These are phyloP conservation scores for Scopulariopsis brevicaulis DNA, from an alignment of 2,329 filamentous ascomycete genomes.

Conservation along the genomic window DNA sequence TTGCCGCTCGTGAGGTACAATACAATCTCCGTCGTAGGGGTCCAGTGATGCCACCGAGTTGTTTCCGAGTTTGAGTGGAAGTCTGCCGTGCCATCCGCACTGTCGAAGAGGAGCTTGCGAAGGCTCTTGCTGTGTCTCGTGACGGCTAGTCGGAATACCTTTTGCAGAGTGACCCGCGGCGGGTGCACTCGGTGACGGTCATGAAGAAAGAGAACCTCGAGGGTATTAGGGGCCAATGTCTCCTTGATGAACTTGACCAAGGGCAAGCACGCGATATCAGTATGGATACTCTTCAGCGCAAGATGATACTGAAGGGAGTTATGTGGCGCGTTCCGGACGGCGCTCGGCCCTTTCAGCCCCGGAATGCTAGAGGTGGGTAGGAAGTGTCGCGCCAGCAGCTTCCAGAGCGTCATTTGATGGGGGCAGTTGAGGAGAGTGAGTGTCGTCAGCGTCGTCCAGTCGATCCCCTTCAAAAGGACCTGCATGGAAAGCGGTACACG, in stretches of 20 bases:
- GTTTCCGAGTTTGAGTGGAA: neutral
- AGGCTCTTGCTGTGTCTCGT: constrained; percentile 61
- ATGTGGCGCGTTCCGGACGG: constrained; percentile 7
- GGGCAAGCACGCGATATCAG: constrained; percentile 57
- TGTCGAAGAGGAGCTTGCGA: constrained; percentile 64
- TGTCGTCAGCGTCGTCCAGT: constrained; percentile 62
- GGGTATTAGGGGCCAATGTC: constrained; percentile 63
- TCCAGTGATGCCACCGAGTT: constrained; percentile 38
- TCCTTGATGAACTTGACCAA: constrained; percentile 68
- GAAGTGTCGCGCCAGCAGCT: constrained; percentile 53
- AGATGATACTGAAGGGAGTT: constrained; percentile 42
- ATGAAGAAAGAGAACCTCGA: constrained; percentile 72
- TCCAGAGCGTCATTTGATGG: constrained; percentile 67
- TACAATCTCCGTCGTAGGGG: constrained; percentile 56
- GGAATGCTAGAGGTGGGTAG: constrained; percentile 24
- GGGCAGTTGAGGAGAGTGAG: constrained; percentile 65
- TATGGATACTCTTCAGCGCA: constrained; percentile 62
- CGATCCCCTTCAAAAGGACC: constrained; percentile 58
- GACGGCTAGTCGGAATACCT: constrained; percentile 60
- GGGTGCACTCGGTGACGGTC: constrained; percentile 33
- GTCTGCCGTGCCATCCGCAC: constrained; percentile 35
- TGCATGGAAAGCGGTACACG: constrained; percentile 61
- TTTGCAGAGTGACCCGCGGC: constrained; percentile 51
- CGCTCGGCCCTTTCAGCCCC: neutral
- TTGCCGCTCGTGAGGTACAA: constrained; percentile 65